Evolutionary conservation across 805 yeast genomes (phyloP).

Genomic region (Candida koratica): DNA sequence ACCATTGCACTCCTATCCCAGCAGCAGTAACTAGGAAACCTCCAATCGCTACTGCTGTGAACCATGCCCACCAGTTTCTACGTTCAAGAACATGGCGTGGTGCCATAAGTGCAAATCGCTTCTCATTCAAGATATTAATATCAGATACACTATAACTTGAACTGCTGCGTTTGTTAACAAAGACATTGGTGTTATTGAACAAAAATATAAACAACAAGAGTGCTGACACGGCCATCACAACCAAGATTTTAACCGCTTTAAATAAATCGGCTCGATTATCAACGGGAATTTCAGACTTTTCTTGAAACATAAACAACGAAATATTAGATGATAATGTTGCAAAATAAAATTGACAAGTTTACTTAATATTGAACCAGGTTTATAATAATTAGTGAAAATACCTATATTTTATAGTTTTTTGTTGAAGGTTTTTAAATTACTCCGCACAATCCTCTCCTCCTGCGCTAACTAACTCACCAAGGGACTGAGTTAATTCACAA

Average conservation of each 20-base stretch:
- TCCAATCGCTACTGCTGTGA: background rate
- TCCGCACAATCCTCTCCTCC: no score
- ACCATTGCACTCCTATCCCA: background rate
- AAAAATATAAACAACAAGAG: background rate
- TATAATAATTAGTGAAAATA: background rate
- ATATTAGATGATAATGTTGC: background rate
- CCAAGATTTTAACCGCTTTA: background rate
- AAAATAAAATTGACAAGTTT: background rate
- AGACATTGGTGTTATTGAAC: background rate
- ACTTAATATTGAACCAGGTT: background rate
- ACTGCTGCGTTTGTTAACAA: background rate
- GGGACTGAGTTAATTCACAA: no score
- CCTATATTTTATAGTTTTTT: background rate
- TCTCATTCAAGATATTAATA: background rate
- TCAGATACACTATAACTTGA: background rate
- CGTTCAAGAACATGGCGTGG: background rate
- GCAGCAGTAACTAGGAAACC: background rate
- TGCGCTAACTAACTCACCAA: no score
- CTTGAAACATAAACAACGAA: background rate
- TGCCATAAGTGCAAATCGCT: background rate
- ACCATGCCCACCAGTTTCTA: conserved; percentile 1
- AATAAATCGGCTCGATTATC: background rate
- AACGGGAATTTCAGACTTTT: background rate
- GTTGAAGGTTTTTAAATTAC: no score
- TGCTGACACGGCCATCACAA: background rate